Evolutionary conservation across 2,329 filamentous ascomycete genomes (phyloP).

Genomic region (Claviceps sp.): DNA sequence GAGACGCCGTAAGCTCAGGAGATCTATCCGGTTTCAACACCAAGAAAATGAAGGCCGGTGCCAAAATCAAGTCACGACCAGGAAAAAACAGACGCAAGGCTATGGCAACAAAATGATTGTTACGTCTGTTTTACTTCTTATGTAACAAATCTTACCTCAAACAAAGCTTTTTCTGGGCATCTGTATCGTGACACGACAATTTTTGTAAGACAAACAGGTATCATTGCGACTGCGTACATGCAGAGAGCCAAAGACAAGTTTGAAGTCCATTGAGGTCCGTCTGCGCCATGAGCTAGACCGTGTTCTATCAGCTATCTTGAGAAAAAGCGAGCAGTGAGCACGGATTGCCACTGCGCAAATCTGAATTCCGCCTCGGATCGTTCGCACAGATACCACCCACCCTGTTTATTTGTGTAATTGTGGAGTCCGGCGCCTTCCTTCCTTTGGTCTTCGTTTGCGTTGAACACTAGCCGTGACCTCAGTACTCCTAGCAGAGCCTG

Average conservation of each 20-base stretch:
- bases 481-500: no score
- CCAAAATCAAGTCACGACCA: slow-evolving; percentile 29
- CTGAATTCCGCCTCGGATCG: no score
- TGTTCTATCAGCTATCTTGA: no score
- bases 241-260: neutral
- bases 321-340: no score
- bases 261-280: neutral
- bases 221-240: neutral
- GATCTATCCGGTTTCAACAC: slow-evolving; percentile 71
- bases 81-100: slow-evolving; percentile 41
- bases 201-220: neutral
- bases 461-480: no score
- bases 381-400: no score
- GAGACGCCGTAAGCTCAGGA: slow-evolving; percentile 68
- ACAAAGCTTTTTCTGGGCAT: neutral
- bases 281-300: no score
- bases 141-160: neutral
- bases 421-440: no score
- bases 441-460: no score
- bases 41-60: slow-evolving; percentile 65
- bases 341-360: no score
- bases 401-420: no score
- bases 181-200: neutral
- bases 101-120: slow-evolving; percentile 13
- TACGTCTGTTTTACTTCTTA: neutral